phyloP scores from a whole-genome alignment of 805 yeast species.

The Clavispora vitiphila region DNA sequence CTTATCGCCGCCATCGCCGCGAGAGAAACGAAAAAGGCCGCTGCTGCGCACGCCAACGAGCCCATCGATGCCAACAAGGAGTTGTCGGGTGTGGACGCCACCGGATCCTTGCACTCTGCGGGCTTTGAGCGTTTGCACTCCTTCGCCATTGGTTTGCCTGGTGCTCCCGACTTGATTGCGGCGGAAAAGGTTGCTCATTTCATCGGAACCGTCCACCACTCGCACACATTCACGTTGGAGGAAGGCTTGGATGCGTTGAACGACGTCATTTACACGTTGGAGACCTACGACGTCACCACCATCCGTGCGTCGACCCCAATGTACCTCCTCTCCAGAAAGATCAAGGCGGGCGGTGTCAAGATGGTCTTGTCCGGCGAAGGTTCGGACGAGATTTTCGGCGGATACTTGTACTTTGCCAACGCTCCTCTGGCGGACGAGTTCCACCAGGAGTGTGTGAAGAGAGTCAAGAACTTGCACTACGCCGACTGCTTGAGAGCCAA shows the following conservation, averaged over 20 bases:
- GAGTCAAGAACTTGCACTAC: slow-evolving; percentile 95
- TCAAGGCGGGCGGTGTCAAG: slow-evolving; percentile 99
- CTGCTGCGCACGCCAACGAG: slow-evolving; percentile 38
- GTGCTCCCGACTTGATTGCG: slow-evolving; percentile 96
- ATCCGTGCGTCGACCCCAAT: slow-evolving; percentile 99
- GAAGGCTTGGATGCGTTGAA: slow-evolving; percentile 95
- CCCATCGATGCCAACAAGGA: slow-evolving; percentile 62
- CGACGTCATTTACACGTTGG: slow-evolving; percentile 93
- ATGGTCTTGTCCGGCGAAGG: slow-evolving; percentile 99
- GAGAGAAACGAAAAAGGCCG: slow-evolving; percentile 84
- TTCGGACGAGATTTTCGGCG: slow-evolving; percentile 98
- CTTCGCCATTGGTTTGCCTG: slow-evolving; percentile 94
- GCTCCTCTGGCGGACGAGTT: slow-evolving; percentile 93
- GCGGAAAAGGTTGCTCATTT: slow-evolving; percentile 95
- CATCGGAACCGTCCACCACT: slow-evolving; percentile 95
- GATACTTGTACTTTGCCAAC: slow-evolving; percentile 93
- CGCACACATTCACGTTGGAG: slow-evolving; percentile 93
- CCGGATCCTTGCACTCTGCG: slow-evolving; percentile 74
- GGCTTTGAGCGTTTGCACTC: slow-evolving; percentile 87
- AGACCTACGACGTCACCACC: slow-evolving; percentile 97
- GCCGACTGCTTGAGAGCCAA: slow-evolving; percentile 98
- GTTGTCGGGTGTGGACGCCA: slow-evolving; percentile 88
- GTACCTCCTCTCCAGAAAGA: slow-evolving; percentile 93
- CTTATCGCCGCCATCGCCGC: slow-evolving; percentile 97
- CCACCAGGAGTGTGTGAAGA: slow-evolving; percentile 91